phyloP scores from a whole-genome alignment of 1,284 basidiomycete genomes.

The Heimioporus retisporus region DNA sequence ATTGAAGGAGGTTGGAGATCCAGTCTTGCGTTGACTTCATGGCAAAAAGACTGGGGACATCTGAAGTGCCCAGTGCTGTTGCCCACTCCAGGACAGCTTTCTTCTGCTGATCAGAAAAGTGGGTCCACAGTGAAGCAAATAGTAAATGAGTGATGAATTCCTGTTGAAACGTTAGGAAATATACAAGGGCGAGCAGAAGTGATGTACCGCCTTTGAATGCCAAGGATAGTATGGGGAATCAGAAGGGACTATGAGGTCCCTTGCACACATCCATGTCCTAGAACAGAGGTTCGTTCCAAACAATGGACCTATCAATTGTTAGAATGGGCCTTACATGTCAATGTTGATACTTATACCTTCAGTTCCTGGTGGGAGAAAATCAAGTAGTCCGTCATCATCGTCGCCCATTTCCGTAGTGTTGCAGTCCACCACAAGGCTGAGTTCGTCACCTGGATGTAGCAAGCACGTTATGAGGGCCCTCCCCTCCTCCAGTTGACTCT shows the following conservation, averaged over 20 bases:
- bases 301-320: neutral
- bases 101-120: constrained; percentile 40
- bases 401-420: too few species aligned
- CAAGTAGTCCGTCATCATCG: too few species aligned
- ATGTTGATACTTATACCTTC: neutral
- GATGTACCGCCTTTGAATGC: constrained; percentile 15
- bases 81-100: constrained; percentile 42
- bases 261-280: neutral
- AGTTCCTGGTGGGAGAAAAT: neutral
- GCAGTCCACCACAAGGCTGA: constrained; percentile 5
- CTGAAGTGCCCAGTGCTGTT: constrained; percentile 30
- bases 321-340: neutral
- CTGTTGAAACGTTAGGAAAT: constrained; percentile 12
- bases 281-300: constrained; percentile 5
- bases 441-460: constrained; percentile 13
- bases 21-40: constrained; percentile 16
- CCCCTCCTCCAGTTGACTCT: constrained; percentile 9
- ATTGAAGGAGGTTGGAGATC: constrained; percentile 1
- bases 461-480: constrained; percentile 8
- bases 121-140: constrained; percentile 36
- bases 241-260: constrained; percentile 4
- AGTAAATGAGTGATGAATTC: constrained; percentile 38
- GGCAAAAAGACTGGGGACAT: constrained; percentile 32
- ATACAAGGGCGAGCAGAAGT: constrained; percentile 4
- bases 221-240: constrained; percentile 23